Evolutionary conservation across 768 basidiomycete genomes (phyloP), one percentile per base, ranked within the genome.

Genomic region (Amanita pseudoporphyria): DNA sequence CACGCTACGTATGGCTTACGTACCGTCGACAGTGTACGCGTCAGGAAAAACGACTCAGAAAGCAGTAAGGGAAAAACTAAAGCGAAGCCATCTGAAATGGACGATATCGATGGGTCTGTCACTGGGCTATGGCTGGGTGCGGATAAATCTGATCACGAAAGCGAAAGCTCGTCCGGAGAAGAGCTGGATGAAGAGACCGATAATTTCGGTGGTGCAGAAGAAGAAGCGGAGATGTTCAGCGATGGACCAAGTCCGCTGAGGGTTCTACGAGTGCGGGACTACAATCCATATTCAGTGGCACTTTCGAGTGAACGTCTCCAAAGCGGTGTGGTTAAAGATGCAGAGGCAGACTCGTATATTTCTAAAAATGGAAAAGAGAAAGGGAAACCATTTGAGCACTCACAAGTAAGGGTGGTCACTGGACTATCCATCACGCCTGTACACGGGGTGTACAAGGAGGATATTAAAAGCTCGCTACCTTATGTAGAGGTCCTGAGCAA

Each of bases 1-100:
- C 72, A 77, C 54, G 72, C 76, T 16, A 65, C 76, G 24, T 74
- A 74, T 54, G 78, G 77, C 5, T 60, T 73, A 49, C 64, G 75
- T 19, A 72, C 76, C 5, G 69, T 73, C 7, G 78, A 77, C 52
- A 72, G 68, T 53, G 61, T 76, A 9, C 56, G 57, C 48, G 47
- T 54, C 31, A 52, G 47, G 57, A 52, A 38, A 46, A 52, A 47
- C 16, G 46, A 28, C 49, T 24, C 19, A 52, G 9, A 24, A 19
- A 28, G 24, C 14, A n/a, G 24, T n/a, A 37, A 47, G 24, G 10
- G 33, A 3, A 24, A 47, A 47, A 21, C 35, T 9, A 37, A 45
- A 18, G n/a, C 19, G n/a, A 22, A 37, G 38, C 13, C 38, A 5
- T 22, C 9, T 26, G 19, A 46, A 16, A 22, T 19, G 32, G 9